Base-by-base conservation (phyloP, 2,329 filamentous ascomycete genomes). In the Geoglossum cookeanum region DNA sequence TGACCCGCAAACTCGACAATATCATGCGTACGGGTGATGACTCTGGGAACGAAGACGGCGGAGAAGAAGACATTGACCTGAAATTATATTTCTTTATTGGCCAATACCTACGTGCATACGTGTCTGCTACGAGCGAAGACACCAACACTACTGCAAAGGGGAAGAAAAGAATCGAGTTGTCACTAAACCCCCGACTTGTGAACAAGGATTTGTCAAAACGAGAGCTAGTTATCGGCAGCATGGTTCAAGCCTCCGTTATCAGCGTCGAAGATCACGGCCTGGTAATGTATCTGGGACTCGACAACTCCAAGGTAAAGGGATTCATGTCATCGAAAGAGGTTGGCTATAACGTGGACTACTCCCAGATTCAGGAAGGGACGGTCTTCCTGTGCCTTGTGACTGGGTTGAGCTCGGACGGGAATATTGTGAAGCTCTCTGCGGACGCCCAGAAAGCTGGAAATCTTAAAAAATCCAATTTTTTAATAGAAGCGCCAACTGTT, bases 241-340 rank as follows among this genome's bases (percentile, higher is more conserved):
- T 86, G 51, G 74, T 97, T 22, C 94, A 97, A 77, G 91, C 89
- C 1, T 84, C 89, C 0, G 83, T 98, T 30, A 71, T 78, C 55
- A 98, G 91, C 69, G 84, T 94, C n/a, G 91, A 98, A 69, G 94
- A 98, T 64, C 90, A 95, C 65, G 92, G 92, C 60, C 78, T 92
- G 58, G 80, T 97, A 58, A 95, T 98, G 88, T 88, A 96, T 63
- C 71, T 97, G 42, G 88, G 88, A 17, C 74, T 97, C 5, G 75
- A 81, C 39, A 79, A 81, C 56, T 72, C 76, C 35, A 77, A 79
- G 42, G 68, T 90, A 56, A 83, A 82, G 61, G 92, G 87, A 2
- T 98, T 98, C 71, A 76, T 98, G 65, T 80, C 88, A 4, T 85
- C 84, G 60, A 88, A 85, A 65, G 89, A 96, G 66, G 73, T 96